Evolutionary conservation across 768 basidiomycete genomes (phyloP), one percentile per base, ranked within the genome.

Genomic region (Piloderma croceum): DNA sequence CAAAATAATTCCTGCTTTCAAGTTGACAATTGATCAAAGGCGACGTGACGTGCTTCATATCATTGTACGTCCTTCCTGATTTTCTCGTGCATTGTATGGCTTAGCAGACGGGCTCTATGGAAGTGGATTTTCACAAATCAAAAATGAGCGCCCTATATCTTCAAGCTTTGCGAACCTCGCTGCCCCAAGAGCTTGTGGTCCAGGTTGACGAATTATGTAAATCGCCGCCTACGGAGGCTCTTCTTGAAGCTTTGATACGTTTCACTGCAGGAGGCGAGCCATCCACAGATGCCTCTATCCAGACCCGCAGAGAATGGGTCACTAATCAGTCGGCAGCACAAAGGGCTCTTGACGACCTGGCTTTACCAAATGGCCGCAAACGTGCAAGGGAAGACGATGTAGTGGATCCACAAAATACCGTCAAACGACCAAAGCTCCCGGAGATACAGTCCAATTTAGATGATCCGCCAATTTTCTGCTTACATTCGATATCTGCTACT

Each of bases 401-500:
- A 18, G 11, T 36, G 0, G 53, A 53, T 33, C 47, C 31, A 31
- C 45, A 24, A 52, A 54, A 23, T 9, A 9, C 27, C 46, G 50
- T 37, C 48, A 38, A 32, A 55, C 62, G 40, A 56, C 49, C 35
- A 38, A 21, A 20, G 24, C 36, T 43, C 15, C 6, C 18, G 0
- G 35, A 34, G 2, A n/a, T n/a, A n/a, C n/a, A n/a, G n/a, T 44
- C 48, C 19, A 47, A 46, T 21, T 51, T 47, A 6, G 62, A 67
- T 23, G 75, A 75, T 24, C 51, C 59, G 0, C 73, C 79, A 1
- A 42, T 73, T 7, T 80, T 74, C 59, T 76, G 79, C 2, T 62
- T 88, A 1, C 77, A 83, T 29, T 61, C 77, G 13, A 60, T 89
- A 31, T 86, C 84, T 21, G 65, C 72, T n/a, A 77, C 81, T 9